Evolutionary conservation across 371 early-diverging fungal species (phyloP), one percentile per base, ranked within the genome.

Genomic region (Haplosporangium sp.): DNA sequence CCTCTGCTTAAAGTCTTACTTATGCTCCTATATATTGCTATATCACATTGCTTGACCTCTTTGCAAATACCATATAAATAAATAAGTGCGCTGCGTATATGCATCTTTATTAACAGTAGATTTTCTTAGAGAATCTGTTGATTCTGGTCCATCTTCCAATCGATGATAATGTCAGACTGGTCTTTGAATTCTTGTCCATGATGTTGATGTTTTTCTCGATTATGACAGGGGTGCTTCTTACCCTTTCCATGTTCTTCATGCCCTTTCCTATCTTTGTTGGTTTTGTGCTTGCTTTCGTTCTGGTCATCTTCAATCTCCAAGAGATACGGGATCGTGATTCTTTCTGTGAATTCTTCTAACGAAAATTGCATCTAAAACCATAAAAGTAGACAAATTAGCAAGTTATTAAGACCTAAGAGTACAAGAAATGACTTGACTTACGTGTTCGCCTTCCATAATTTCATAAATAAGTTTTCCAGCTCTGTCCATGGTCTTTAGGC

Each of bases 361-460:
- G 84, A 75, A 65, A 91, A 88, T 79, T 83, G 84, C 91, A 91
- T 91, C 91, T 91, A 74, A 20, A 13, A 44, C 8, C 13, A 10
- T 40, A 48, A 19, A 9, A 37, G 15, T 45, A 52, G 48, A 17
- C 27, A 27, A 27, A 27, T 27, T 27, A 27, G 27, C 27, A n/a
- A 44, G 35, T 17, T 19, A 59, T 15, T 17, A 38, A 27, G 7
- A 34, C 20, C 19, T 40, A 40, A 17, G 11, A 17, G 20, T 45
- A 40, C 19, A 61, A 65, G 27, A 39, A 39, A 40, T 59, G n/a
- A 17, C 59, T 50, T 58, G n/a, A 50, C 89, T 86, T 91, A 95
- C 93, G 81, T 95, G 95, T 61, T 85, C 84, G 60, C 92, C 92
- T 64, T 91, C 90, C 69, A 90, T 70, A 39, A 84, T 84, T 15